These are phyloP conservation scores for Aspergillus alliaceus DNA, from an alignment of 2,329 filamentous ascomycete species.

Conservation along the genomic window DNA sequence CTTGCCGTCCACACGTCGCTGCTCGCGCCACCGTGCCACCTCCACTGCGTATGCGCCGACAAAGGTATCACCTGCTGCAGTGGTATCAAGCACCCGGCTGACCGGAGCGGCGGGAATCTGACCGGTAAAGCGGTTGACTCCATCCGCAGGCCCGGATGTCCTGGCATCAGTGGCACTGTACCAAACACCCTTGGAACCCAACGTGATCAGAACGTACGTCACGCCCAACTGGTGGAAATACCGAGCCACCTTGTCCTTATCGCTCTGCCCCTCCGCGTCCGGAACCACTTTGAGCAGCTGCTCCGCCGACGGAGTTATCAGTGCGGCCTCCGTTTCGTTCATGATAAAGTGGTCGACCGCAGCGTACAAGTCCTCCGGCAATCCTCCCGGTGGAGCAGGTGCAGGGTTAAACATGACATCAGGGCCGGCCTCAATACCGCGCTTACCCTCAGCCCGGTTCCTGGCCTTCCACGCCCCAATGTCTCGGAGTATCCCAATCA, in stretches of 20 bases:
- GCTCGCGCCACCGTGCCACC: conserved; percentile 56
- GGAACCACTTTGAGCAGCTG: conserved; percentile 29
- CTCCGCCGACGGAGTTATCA: conserved; percentile 60
- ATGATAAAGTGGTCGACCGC: conserved; percentile 77
- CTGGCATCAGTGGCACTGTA: conserved; percentile 56
- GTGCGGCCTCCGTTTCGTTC: conserved; percentile 85
- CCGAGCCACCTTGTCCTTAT: conserved; percentile 55
- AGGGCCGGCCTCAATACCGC: conserved; percentile 43
- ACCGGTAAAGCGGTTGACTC: conserved; percentile 30
- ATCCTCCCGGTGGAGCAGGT: conserved; percentile 71
- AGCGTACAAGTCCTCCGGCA: conserved; percentile 66
- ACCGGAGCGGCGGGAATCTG: conserved; percentile 66
- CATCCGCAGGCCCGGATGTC: conserved; percentile 41
- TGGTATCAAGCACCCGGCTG: conserved; percentile 79
- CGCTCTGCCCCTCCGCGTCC: conserved; percentile 42
- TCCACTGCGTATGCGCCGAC: conserved; percentile 82
- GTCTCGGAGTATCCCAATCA: conserved; percentile 58
- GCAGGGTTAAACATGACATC: conserved; percentile 83
- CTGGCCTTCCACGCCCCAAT: conserved; percentile 37
- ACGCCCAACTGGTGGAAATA: conserved; percentile 71
- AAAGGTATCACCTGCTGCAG: conserved; percentile 91
- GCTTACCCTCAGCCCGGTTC: conserved; percentile 42
- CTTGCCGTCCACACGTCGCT: conserved; percentile 48
- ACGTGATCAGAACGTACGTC: conserved; percentile 75
- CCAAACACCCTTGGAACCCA: conserved; percentile 76